Evolutionary conservation across 2,329 filamentous ascomycete genomes (phyloP).

Genomic region (Fusarium circinatum): DNA sequence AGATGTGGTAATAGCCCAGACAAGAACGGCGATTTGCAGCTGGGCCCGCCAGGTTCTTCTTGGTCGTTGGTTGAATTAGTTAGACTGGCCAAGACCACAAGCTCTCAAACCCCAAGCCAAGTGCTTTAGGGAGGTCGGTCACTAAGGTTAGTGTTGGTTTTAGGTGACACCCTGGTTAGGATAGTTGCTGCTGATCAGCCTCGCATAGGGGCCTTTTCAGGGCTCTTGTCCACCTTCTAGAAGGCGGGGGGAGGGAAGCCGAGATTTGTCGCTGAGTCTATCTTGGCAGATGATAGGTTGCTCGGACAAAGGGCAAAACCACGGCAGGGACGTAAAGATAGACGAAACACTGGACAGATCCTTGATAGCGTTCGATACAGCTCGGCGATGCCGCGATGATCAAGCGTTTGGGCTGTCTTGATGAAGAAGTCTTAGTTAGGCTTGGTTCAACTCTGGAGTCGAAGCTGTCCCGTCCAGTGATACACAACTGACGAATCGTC

Average conservation of each 20-base stretch:
- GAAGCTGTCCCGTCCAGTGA: constrained; percentile 7
- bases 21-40: constrained; percentile 30
- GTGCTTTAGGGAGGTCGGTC: constrained; percentile 14
- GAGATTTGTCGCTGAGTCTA: constrained; percentile 27
- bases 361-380: neutral
- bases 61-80: constrained; percentile 2
- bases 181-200: constrained; percentile 43
- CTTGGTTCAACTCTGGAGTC: constrained; percentile 13
- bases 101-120: constrained; percentile 11
- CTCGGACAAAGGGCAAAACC: constrained; percentile 22
- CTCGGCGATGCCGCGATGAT: constrained; percentile 28
- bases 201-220: constrained; percentile 42
- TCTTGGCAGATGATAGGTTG: constrained; percentile 24
- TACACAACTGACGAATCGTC: constrained; percentile 15
- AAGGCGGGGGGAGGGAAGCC: constrained; percentile 37
- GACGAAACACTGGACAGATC: constrained; percentile 17
- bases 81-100: constrained; percentile 1
- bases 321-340: constrained; percentile 13
- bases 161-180: constrained; percentile 41
- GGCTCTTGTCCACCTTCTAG: constrained; percentile 39
- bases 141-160: constrained; percentile 32
- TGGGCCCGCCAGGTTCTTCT: constrained; percentile 13
- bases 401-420: constrained; percentile 9
- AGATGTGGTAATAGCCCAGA: constrained; percentile 18
- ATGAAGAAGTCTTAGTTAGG: constrained; percentile 20